phyloP scores from a whole-genome alignment of 164 flowering plant genomes.

The Akebia trifoliata region DNA sequence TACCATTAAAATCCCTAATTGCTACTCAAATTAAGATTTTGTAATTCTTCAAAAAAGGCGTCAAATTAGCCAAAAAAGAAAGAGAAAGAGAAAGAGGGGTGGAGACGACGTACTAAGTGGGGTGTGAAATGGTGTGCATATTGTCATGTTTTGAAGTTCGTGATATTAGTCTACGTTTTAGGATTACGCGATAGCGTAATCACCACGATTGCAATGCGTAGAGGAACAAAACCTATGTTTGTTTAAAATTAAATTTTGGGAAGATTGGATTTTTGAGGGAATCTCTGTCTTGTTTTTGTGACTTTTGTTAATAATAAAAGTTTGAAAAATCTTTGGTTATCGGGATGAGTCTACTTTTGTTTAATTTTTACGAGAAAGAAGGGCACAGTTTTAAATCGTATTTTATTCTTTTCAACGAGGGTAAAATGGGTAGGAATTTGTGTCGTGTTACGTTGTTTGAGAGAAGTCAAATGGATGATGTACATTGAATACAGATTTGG shows the following conservation, averaged over 20 bases:
- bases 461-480: conserved; percentile 23
- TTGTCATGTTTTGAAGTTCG: conserved; percentile 17
- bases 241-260: conserved; percentile 5
- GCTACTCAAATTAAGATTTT: too few relatives aligned
- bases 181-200: conserved; percentile 57
- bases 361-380: conserved; percentile 1
- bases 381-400: neutral
- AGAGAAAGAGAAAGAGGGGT: neutral
- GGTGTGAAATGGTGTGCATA: conserved; percentile 49
- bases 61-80: neutral
- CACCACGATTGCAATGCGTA: conserved; percentile 48
- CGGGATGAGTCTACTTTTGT: conserved; percentile 6
- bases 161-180: conserved; percentile 9
- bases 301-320: conserved; percentile 7
- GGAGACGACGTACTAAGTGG: conserved; percentile 55
- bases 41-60: neutral
- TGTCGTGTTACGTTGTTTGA: conserved; percentile 33
- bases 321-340: conserved; percentile 9
- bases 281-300: neutral
- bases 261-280: neutral
- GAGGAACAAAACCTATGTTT: conserved; percentile 10
- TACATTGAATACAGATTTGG: too few relatives aligned
- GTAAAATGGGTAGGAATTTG: conserved; percentile 37
- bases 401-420: neutral
- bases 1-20: too few relatives aligned